Evolutionary conservation across 768 basidiomycete species (phyloP), one percentile per base, ranked within the genome.

Genomic region (Trametes maxima): DNA sequence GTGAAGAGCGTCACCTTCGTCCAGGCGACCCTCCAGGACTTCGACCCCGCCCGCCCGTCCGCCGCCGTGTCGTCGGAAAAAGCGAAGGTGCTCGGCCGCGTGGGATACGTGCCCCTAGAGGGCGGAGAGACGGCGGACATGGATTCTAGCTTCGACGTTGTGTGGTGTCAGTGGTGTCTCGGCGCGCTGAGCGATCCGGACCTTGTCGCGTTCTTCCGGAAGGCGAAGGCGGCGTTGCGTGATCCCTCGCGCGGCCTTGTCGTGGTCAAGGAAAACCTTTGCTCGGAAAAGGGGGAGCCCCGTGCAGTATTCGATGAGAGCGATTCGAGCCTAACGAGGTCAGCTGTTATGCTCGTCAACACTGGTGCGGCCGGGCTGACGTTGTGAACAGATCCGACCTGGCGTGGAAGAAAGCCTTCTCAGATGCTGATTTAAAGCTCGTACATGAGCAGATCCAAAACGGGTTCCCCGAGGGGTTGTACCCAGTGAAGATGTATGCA

Each of bases 91-190:
- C 71, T 90, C 25, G 89, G 86, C 51, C 85, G 89, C 14, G 77
- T 94, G 6, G 92, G 92, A 3, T 85, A 83, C 70, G 75, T 75
- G n/a, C 78, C 81, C 0, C 67, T 75, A 24, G 77, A 77, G 25
- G 69, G 70, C 40, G 75, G 77, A 36, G 85, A 82, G 52, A 83
- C 83, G 36, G 50, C 36, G 17, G 54, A 64, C 43, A 71, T 77
- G n/a, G 73, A 79, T 19, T 75, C 79, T 45, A 84, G 83, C 1
- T 98, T 94, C 74, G 96, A 99, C 74, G 83, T 95, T 54, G 83
- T 96, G 59, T 95, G 93, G 95, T 93, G 92, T 68, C 96, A 99
- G 73, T 98, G 96, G 96, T 96, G 95, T 77, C 81, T 98, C 16
- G 92, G 93, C 2, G 92, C 95, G 77, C 80, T 97, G 59, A 83